A percentile compares a stretch with the other conserved stretches of the same genome.
These are phyloP conservation scores for Cyathus striatus DNA, from an alignment of 768 basidiomycete species.

Conservation along the genomic window DNA sequence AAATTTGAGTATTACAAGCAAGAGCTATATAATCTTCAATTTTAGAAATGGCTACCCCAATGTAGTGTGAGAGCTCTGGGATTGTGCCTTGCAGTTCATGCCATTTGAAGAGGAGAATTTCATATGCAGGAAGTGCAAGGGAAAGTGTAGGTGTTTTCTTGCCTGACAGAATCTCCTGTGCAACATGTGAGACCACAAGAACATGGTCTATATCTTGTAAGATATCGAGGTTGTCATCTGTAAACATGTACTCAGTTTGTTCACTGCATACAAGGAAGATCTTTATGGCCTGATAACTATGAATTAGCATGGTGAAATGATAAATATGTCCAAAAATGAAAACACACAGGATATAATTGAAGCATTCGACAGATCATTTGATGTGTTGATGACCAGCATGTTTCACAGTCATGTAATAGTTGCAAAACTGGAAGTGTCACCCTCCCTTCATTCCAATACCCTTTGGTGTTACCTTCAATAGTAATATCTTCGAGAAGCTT, in stretches of 20 bases:
- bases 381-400: neutral
- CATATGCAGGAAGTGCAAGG: neutral
- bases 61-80: neutral
- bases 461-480: neutral
- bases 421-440: neutral
- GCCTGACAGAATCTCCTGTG: neutral
- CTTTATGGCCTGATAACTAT: neutral
- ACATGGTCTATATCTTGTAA: neutral
- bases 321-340: too few species aligned
- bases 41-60: neutral
- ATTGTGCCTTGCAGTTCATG: neutral
- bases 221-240: neutral
- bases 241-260: too few species aligned
- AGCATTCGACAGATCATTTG: neutral
- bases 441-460: neutral
- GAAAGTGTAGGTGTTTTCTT: slow-evolving; percentile 1
- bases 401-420: slow-evolving; percentile 1
- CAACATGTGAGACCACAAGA: neutral
- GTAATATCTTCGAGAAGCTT: neutral
- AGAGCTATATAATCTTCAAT: neutral
- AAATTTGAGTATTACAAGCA: neutral
- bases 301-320: neutral
- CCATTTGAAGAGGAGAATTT: neutral
- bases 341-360: neutral
- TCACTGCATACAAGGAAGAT: neutral